These are phyloP conservation scores for Neopestalotiopsis sp. DNA, from an alignment of 2,329 filamentous ascomycete genomes.

Conservation along the genomic window DNA sequence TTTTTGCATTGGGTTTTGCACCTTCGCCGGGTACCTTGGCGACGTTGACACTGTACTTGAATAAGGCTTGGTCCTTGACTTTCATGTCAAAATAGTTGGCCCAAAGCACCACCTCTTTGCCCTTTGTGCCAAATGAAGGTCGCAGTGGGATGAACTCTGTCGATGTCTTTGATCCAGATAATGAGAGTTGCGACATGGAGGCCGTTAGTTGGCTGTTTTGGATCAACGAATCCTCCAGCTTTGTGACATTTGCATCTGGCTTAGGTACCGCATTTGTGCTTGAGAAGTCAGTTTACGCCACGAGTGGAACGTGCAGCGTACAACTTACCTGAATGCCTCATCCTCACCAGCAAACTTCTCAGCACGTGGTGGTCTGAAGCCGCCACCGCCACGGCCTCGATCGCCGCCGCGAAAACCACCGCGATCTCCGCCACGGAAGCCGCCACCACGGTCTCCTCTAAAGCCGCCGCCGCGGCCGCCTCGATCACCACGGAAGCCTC, in stretches of 20 bases:
- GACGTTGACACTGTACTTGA: slow-evolving; percentile 53
- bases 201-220: slow-evolving; percentile 38
- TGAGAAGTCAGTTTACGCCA: neutral
- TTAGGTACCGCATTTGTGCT: slow-evolving; percentile 24
- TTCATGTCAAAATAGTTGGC: slow-evolving; percentile 59
- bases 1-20: slow-evolving; percentile 23
- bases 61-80: slow-evolving; percentile 42
- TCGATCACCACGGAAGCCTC: slow-evolving; percentile 25
- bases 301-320: no score
- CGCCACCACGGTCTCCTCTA: slow-evolving; percentile 27
- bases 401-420: slow-evolving; percentile 19
- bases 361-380: slow-evolving; percentile 27
- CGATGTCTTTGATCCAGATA: slow-evolving; percentile 26
- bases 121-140: slow-evolving; percentile 55
- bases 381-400: slow-evolving; percentile 25
- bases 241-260: slow-evolving; percentile 37
- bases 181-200: slow-evolving; percentile 43
- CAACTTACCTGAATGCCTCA: slow-evolving; percentile 38
- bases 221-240: slow-evolving; percentile 49
- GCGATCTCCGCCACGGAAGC: slow-evolving; percentile 23
- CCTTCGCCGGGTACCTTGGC: slow-evolving; percentile 21
- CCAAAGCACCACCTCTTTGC: slow-evolving; percentile 52
- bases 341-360: slow-evolving; percentile 31
- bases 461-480: slow-evolving; percentile 21
- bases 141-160: slow-evolving; percentile 47